Base-by-base conservation (phyloP, 2,329 filamentous ascomycete genomes). In the Torrubiellomyces zombiae region DNA sequence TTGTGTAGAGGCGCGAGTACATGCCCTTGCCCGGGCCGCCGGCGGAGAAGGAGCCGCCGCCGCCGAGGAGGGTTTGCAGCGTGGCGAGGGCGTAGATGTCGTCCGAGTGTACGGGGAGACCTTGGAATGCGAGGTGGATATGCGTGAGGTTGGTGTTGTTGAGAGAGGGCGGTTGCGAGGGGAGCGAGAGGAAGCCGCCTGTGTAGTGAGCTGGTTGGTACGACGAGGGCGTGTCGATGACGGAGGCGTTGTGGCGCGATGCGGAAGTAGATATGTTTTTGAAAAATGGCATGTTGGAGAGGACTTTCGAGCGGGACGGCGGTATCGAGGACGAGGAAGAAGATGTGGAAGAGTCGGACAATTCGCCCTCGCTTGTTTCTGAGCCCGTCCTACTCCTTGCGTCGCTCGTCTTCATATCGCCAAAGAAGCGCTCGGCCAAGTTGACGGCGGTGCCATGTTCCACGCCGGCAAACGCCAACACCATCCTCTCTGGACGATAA, bases 1-100 rank as follows among this genome's bases (percentile, higher is more conserved):
- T 93, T 34, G 85, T 95, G 62, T 94, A 98, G 7, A 98, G 69
- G 9, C 89, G 77, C 18, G 81, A 92, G 62, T 95, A 95, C 89
- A 98, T 98, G 49, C 89, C 89, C 60, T 98, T 98, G 26, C 89
- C 89, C 4, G 89, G 89, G 0, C 89, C 89, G 40, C 89, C 89
- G 27, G 89, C 89, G 10, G 81, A 92, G 59, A 98, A 98, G 28
- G 85, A 94, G 14, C 89, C 89, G 24, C 89, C 89, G 23, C 89
- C 89, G 29, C 89, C 89, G 17, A 98, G 79, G 7, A 98, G 75
- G 2, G 83, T 95, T 53, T 95, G 91, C 2, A 98, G 64, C 1
- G 86, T 93, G 6, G 89, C 89, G 21, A 95, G 73, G 11, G 89
- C 85, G 55, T 95, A 98, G 42, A 98, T 94, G 47, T 95, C 86